These are phyloP conservation scores for Purshia tridentata DNA, from an alignment of 306 rosid species.

Conservation along the genomic window DNA sequence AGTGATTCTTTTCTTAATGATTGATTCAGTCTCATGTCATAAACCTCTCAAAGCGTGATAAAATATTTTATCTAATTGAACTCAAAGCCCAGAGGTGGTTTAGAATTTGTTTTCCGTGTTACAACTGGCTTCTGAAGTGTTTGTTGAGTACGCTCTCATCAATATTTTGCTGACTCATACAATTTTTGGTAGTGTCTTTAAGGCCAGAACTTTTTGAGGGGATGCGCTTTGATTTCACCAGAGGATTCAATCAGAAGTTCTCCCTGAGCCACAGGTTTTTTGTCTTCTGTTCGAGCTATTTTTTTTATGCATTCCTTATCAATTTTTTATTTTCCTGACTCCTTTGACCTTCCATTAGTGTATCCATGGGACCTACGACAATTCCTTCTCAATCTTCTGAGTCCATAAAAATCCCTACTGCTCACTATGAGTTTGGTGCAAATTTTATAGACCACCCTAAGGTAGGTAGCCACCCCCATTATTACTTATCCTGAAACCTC, in stretches of 20 bases:
- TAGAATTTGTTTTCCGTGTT: not conserved
- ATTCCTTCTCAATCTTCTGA: constrained; percentile 86
- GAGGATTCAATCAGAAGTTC: constrained; percentile 73
- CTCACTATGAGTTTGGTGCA: constrained; percentile 90
- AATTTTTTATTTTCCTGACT: not conserved
- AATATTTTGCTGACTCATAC: not conserved
- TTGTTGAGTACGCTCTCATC: not conserved
- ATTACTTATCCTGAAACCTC: not conserved
- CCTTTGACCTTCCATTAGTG: constrained; percentile 35
- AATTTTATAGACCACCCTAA: constrained; percentile 83
- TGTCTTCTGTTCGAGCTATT: not conserved
- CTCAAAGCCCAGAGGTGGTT: not conserved
- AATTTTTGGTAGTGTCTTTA: constrained; percentile 62
- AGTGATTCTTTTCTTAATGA: no score
- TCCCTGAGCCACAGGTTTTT: constrained; percentile 84
- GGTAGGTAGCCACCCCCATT: constrained; percentile 33
- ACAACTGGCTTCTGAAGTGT: not conserved
- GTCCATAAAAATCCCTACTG: constrained; percentile 72
- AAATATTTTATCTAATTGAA: no score
- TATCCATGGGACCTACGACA: constrained; percentile 81
- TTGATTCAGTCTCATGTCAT: no score
- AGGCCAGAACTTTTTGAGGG: constrained; percentile 90
- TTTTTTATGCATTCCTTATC: not conserved
- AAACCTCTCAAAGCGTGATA: no score
- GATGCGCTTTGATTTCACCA: constrained; percentile 88